Evolutionary conservation across 345 rosid genomes (phyloP).

Genomic region (Hibiscus tridactylites): DNA sequence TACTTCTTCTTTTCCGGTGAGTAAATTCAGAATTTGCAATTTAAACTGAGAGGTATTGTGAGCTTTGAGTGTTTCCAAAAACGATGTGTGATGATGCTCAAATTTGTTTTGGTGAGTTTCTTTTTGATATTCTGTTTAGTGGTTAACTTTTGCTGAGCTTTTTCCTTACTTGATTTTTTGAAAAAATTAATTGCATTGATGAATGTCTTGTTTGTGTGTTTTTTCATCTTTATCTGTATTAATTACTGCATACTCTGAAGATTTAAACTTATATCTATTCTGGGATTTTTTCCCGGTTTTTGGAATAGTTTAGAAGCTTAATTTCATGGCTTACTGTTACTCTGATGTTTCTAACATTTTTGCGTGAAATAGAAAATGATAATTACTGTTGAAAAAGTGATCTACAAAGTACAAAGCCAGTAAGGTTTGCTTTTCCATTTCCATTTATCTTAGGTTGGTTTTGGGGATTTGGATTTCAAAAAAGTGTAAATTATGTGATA

Average conservation of each 20-base stretch:
- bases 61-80: conserved; percentile 8
- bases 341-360: neutral
- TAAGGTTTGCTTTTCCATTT: neutral
- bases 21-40: too few species aligned
- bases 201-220: neutral
- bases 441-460: neutral
- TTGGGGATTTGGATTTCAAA: neutral
- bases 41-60: too few species aligned
- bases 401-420: neutral
- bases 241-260: neutral
- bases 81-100: conserved; percentile 39
- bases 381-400: neutral
- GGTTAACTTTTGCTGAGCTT: neutral
- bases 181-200: neutral
- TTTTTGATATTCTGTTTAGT: conserved; percentile 4
- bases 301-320: neutral
- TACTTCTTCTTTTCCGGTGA: too few species aligned
- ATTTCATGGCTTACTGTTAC: neutral
- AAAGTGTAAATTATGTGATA: neutral
- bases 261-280: neutral
- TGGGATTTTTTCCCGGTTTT: neutral
- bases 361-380: neutral
- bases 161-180: neutral
- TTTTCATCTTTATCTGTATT: neutral
- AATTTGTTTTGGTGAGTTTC: conserved; percentile 44